phyloP scores from a whole-genome alignment of 129 eudicot genomes.

The Centella asiatica region DNA sequence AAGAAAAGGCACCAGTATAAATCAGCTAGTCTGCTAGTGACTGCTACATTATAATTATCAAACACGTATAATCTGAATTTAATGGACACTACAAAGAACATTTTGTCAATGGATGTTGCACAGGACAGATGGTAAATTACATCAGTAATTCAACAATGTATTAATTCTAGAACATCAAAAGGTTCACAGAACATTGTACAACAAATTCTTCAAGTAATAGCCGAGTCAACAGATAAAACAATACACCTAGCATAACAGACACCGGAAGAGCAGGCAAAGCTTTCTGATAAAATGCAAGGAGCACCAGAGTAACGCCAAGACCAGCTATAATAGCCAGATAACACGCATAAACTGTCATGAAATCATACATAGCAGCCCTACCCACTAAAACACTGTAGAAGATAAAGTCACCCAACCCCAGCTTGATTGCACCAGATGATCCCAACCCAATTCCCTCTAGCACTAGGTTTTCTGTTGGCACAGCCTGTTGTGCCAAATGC shows the following conservation, averaged over 20 bases:
- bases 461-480: constrained; percentile 37
- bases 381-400: constrained; percentile 97
- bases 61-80: background rate
- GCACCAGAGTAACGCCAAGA: constrained; percentile 79
- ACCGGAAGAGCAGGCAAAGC: constrained; percentile 98
- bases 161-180: constrained; percentile 69
- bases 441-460: constrained; percentile 98
- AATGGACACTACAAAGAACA: background rate
- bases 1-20: too few species aligned
- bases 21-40: background rate
- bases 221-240: constrained; percentile 79
- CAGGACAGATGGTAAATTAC: background rate
- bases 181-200: constrained; percentile 80
- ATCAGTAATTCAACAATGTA: background rate
- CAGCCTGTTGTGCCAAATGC: constrained; percentile 24
- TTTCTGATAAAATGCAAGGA: constrained; percentile 83
- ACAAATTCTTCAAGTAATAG: constrained; percentile 78
- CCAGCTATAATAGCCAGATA: constrained; percentile 94
- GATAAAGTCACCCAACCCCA: constrained; percentile 91
- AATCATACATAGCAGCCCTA: constrained; percentile 98
- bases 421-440: constrained; percentile 85
- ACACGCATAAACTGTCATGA: constrained; percentile 95
- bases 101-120: too few species aligned
- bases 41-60: background rate
- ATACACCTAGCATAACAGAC: constrained; percentile 84